Evolutionary conservation across 2,329 filamentous ascomycete species (phyloP), one percentile per base, ranked within the genome.

Genomic region (Davidsoniella neocaledoniae): DNA sequence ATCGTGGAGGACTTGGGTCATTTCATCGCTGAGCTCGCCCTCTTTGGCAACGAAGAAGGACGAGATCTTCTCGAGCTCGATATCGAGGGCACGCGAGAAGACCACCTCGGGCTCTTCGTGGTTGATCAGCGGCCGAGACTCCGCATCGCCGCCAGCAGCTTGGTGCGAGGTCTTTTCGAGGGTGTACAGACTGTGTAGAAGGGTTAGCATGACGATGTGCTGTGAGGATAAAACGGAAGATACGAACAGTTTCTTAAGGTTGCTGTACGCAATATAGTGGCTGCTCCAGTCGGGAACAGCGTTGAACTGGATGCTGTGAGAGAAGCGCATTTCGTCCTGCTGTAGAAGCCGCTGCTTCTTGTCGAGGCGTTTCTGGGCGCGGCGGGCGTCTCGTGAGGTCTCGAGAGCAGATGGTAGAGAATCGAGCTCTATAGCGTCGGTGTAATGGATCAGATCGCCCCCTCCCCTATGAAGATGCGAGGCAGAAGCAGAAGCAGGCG

Each of bases 201-300:
- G 14, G 26, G 41, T 37, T 16, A 43, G 23, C 29, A 48, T 41
- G 21, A 36, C 4, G 29, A 33, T 12, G 6, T 33, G 2, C 8
- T 9, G 29, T 33, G 8, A 33, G 8, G 6, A 3, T 33, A 33
- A 33, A 12, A 12, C 4, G 12, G 29, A 12, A 9, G 29, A 12
- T 12, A 33, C 83, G 61, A 65, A 93, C 86, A 95, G 76, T 72
- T 98, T 98, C 73, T 98, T 98, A 58, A 98, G 76, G 61, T 95
- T 96, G 69, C 88, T 95, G 67, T 98, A 98, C 54, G 88, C 85
- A 62, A 98, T 93, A 66, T 98, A 98, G 66, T 96, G 80, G 60
- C 81, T 88, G 70, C 86, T 95, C 91, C 91, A 98, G 67, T 98
- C 91, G n/a, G 91, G 91, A 58, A 98, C 91, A 55, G 91, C 88